These are phyloP conservation scores for Rosa lucieae DNA, from an alignment of 306 rosid genomes.

Conservation along the genomic window DNA sequence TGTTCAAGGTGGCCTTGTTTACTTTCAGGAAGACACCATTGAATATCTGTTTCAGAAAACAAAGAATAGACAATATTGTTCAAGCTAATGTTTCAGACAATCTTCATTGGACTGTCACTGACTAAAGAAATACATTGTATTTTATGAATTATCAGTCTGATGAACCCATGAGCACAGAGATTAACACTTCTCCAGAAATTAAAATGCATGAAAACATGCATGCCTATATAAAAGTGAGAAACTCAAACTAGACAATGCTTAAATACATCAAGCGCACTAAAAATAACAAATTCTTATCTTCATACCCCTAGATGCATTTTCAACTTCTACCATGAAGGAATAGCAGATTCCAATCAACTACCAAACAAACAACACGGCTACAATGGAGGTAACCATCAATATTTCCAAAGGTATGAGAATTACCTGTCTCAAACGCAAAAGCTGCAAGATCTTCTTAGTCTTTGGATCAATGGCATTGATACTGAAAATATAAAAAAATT, in stretches of 20 bases:
- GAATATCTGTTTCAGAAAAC: constrained; percentile 57
- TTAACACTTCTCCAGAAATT: too few relatives aligned
- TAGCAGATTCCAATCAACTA: background rate
- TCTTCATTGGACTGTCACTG: background rate
- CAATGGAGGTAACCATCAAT: background rate
- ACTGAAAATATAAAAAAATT: constrained; percentile 34
- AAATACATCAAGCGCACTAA: background rate
- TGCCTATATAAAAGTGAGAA: background rate
- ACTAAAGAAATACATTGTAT: too few relatives aligned
- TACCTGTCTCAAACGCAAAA: constrained; percentile 92
- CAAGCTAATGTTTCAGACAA: background rate
- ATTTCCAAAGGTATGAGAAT: background rate
- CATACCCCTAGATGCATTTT: background rate
- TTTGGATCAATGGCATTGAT: constrained; percentile 91
- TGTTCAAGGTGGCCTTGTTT: constrained; percentile 84
- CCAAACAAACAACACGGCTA: background rate
- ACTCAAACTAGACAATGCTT: background rate
- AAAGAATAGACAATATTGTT: background rate
- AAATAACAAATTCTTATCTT: background rate
- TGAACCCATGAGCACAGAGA: background rate
- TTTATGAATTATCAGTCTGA: background rate
- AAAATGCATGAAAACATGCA: background rate
- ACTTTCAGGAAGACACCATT: constrained; percentile 91
- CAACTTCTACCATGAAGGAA: background rate
- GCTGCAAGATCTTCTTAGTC: constrained; percentile 74